Base-by-base conservation (phyloP, 2,329 filamentous ascomycete genomes). In the Paramyrothecium sp. region DNA sequence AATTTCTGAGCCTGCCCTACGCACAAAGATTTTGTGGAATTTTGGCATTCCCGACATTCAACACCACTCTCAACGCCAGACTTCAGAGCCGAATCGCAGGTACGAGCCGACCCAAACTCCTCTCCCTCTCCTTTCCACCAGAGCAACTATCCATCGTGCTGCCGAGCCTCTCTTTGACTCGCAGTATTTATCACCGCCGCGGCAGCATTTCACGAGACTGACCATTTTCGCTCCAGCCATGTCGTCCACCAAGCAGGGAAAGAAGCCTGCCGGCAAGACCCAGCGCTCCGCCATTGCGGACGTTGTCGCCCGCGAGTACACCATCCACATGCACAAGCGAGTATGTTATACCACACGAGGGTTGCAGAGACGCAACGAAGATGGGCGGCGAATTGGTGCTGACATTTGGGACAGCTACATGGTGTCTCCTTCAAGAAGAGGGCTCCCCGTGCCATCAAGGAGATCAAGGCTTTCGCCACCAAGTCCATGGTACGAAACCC, bases 351-450 rank as follows among this genome's bases (percentile, higher is more conserved):
- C 34, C 53, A 56, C 57, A 21, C 16, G 59, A 11, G 54, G 46
- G 20, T 41, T n/a, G 47, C 21, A 51, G 48, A 53, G 59, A 58
- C 61, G 58, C 55, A 52, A 57, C 17, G n/a, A 48, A 60, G 23
- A 23, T 49, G 21, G 41, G 47, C 10, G 19, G 21, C n/a, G 41
- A 26, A 23, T 33, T 56, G 51, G 21, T 56, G 58, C 61, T 64
- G 51, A 64, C 54, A 58, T 61, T 64, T 53, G 51, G 48, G 51
- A 66, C 80, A 98, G 95, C 84, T 97, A 77, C 93, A 98, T 83
- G 95, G 95, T 81, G 91, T 95, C 68, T 87, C 86, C 78, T 99
- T 99, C 92, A 99, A 99, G 91, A 98, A 99, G 92, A 88, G 95
- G 78, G 96, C 96, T 78, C 95, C 95, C 78, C 87, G 88, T 75